phyloP scores from a whole-genome alignment of 192 early-diverging fungal genomes.

The Endogone sp. region DNA sequence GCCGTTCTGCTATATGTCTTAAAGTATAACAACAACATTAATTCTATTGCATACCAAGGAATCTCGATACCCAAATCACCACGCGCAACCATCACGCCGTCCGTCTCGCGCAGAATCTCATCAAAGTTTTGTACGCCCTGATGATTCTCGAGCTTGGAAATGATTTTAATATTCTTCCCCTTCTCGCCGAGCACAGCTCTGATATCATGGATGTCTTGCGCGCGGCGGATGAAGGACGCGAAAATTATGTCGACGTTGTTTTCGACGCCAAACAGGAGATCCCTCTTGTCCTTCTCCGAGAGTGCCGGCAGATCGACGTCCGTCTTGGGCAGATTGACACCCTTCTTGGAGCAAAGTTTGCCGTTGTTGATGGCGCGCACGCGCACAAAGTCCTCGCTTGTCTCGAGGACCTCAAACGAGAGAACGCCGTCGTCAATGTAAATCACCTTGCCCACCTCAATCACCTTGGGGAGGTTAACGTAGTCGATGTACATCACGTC shows the following conservation, averaged over 20 bases:
- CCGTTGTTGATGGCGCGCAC: slow-evolving; percentile 85
- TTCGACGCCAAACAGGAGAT: slow-evolving; percentile 89
- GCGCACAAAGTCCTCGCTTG: slow-evolving; percentile 47
- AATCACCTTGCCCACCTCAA: slow-evolving; percentile 69
- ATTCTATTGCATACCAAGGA: slow-evolving; percentile 51
- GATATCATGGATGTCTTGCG: slow-evolving; percentile 87
- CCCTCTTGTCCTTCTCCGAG: slow-evolving; percentile 90
- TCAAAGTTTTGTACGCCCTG: slow-evolving; percentile 99
- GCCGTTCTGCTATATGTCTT: too few relatives aligned
- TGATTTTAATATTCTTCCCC: slow-evolving; percentile 89
- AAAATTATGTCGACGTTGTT: slow-evolving; percentile 94
- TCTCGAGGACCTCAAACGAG: slow-evolving; percentile 87
- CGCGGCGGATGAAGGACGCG: slow-evolving; percentile 95
- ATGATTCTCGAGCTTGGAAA: slow-evolving; percentile 97
- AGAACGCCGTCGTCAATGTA: slow-evolving; percentile 96
- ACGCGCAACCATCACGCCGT: slow-evolving; percentile 99
- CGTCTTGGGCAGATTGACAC: slow-evolving; percentile 92
- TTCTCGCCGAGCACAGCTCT: slow-evolving; percentile 76
- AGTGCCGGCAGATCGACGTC: slow-evolving; percentile 92
- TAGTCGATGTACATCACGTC: slow-evolving; percentile 81
- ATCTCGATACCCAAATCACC: slow-evolving; percentile 99
- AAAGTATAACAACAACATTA: too few relatives aligned
- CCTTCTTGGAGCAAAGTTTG: slow-evolving; percentile 87
- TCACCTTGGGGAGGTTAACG: slow-evolving; percentile 71
- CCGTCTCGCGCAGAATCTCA: slow-evolving; percentile 88